Conservation (phyloP, 768 basidiomycete genomes). For the Galerina sulciceps region DNA sequence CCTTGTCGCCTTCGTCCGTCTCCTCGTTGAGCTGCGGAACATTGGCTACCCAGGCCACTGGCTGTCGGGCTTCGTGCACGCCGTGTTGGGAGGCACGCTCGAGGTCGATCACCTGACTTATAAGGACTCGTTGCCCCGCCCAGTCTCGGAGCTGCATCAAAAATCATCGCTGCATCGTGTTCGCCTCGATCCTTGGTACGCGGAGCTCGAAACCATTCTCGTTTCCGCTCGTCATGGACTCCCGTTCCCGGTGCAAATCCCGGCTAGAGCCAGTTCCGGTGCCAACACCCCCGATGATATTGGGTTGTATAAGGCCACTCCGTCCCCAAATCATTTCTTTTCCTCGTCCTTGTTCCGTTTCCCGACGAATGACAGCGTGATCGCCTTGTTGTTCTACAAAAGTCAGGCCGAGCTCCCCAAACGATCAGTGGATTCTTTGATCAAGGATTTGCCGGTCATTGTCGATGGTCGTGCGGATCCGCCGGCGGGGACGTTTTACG, state of each 20-base stretch:
- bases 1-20: slow-evolving; percentile 34
- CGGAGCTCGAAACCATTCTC: slow-evolving; percentile 30
- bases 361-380: background rate
- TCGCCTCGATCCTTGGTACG: slow-evolving; percentile 30
- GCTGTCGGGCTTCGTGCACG: slow-evolving; percentile 36
- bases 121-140: slow-evolving; percentile 28
- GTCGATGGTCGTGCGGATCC: slow-evolving; percentile 11
- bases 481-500: slow-evolving; percentile 12
- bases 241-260: slow-evolving; percentile 27
- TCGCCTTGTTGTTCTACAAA: background rate
- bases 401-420: background rate
- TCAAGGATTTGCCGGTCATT: slow-evolving; percentile 8
- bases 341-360: background rate
- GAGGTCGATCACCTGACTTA: slow-evolving; percentile 30
- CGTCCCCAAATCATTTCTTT: slow-evolving; percentile 1
- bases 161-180: slow-evolving; percentile 25
- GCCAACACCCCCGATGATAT: slow-evolving; percentile 22
- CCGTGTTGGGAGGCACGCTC: slow-evolving; percentile 27
- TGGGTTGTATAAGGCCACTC: slow-evolving; percentile 23
- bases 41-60: slow-evolving; percentile 41
- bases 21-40: slow-evolving; percentile 33
- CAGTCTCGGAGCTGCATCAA: slow-evolving; percentile 22
- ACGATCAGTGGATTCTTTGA: slow-evolving; percentile 4
- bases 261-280: slow-evolving; percentile 8
- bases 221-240: slow-evolving; percentile 19